Evolutionary conservation across 192 early-diverging fungal species (phyloP), one percentile per base, ranked within the genome.

Genomic region (Haplosporangium gracile): DNA sequence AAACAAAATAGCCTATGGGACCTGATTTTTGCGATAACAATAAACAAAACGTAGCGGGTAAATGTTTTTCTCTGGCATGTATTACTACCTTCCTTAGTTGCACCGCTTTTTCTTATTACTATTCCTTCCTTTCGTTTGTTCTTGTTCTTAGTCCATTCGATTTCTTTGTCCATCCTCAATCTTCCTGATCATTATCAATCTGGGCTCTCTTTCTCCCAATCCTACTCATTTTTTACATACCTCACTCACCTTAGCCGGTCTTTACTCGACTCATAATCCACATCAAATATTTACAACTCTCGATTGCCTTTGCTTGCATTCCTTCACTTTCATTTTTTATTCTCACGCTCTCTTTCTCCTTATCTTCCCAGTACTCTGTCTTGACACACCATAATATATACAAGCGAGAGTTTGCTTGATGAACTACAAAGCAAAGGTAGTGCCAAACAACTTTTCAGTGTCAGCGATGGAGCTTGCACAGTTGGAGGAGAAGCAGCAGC

Each of bases 391-490:
- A 20, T 22, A 51, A 51, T 51, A 20, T 16, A 68, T 13, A 29
- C 65, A 34, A 29, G n/a, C 29, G 11, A 8, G 13, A 45, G 43
- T 45, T 10, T 45, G 42, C 0, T 11, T 1, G 9, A 45, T 72
- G 71, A 9, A 10, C 26, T 45, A 20, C 71, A 72, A 45, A 29
- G 15, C 71, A 70, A 76, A 65, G 16, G 20, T 69, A 29, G 39
- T 65, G 34, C 42, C 63, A 47, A 29, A 76, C 5, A 45, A 43
- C 40, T 65, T 40, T 53, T 76, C 75, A 5, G 8, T 68, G 1
- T 77, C 76, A 38, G 76, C 49, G 45, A 6, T 77, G 43, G 65
- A 77, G 13, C 42, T 69, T 10, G 45, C 76, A 16, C 40, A 34
- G 13, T 29, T 69, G 18, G 76, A 77, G 38, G 76, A 77, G n/a